Percentiles rank a stretch among this genome's conserved stretches.
Conservation (phyloP, 768 basidiomycete species). For the Mrakia blollopis region DNA sequence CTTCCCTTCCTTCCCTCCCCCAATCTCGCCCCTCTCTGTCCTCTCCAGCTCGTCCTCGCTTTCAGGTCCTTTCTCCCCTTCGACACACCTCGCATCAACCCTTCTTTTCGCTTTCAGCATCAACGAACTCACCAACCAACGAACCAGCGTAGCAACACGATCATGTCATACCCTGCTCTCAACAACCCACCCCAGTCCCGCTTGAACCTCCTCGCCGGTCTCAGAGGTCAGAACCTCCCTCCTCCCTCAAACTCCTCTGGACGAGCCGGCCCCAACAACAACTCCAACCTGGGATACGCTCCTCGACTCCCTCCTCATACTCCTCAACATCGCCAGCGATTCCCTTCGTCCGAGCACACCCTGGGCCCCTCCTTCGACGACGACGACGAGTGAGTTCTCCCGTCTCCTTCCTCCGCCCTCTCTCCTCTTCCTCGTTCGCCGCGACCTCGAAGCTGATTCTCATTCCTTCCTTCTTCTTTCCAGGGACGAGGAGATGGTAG, state of each 20-base stretch:
- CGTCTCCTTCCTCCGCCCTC: no score
- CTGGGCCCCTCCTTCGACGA: conserved; percentile 33
- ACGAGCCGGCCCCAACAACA: neutral
- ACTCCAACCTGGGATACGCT: neutral
- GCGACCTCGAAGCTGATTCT: neutral
- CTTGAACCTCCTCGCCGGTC: neutral
- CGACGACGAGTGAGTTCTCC: conserved; percentile 24
- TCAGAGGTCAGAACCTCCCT: neutral
- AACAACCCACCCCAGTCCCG: neutral
- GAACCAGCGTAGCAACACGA: neutral
- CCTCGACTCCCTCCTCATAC: conserved; percentile 25
- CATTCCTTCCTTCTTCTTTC: neutral
- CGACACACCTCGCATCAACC: neutral
- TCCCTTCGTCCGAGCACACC: conserved; percentile 31
- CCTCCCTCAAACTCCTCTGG: neutral
- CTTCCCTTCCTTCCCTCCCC: neutral
- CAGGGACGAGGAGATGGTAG: conserved; percentile 33
- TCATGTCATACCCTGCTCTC: conserved; percentile 3
- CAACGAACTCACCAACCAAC: neutral
- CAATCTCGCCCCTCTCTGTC: neutral
- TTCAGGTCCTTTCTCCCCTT: neutral
- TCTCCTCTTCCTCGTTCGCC: neutral
- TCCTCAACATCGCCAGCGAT: conserved; percentile 28
- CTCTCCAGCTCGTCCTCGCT: neutral
- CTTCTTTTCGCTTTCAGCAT: neutral